Percentiles rank a stretch among this genome's conserved stretches.
phyloP scores from a whole-genome alignment of 2,329 filamentous ascomycete species.

The Colletotrichum salicis region DNA sequence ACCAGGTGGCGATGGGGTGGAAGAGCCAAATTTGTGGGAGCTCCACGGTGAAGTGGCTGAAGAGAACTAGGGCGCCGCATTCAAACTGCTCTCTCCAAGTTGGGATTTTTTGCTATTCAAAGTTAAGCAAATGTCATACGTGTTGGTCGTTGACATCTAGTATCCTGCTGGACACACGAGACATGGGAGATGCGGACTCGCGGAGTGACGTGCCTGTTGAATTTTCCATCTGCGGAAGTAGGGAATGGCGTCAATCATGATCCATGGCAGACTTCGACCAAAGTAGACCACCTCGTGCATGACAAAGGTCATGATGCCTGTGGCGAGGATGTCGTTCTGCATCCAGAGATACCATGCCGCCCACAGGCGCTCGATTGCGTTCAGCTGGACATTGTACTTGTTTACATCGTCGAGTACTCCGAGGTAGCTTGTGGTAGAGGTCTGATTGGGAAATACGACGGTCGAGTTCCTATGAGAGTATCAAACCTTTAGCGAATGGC shows the following conservation, averaged over 20 bases:
- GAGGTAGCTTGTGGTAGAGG: constrained; percentile 62
- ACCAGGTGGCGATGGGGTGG: constrained; percentile 94
- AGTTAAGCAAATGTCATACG: neutral
- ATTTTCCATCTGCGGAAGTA: constrained; percentile 96
- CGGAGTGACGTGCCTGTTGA: constrained; percentile 73
- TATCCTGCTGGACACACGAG: neutral
- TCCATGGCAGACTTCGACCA: constrained; percentile 88
- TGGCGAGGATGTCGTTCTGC: constrained; percentile 96
- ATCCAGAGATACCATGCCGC: constrained; percentile 97
- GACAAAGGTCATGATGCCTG: constrained; percentile 95
- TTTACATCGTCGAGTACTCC: constrained; percentile 71
- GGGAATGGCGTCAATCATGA: constrained; percentile 90
- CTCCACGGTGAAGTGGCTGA: constrained; percentile 97
- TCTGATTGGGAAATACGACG: constrained; percentile 53
- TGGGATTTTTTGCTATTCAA: constrained; percentile 77
- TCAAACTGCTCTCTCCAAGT: constrained; percentile 92
- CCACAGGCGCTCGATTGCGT: constrained; percentile 88
- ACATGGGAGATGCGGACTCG: neutral
- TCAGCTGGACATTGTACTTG: constrained; percentile 86
- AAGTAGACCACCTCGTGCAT: constrained; percentile 98
- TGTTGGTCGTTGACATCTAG: neutral
- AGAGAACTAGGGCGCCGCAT: constrained; percentile 90
- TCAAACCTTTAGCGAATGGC: constrained; percentile 22
- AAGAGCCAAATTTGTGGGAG: constrained; percentile 99
- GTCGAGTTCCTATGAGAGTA: constrained; percentile 61